Evolutionary conservation across 2,329 filamentous ascomycete genomes (phyloP), one percentile per base, ranked within the genome.

Genomic region (Raffaelea ambrosiae): DNA sequence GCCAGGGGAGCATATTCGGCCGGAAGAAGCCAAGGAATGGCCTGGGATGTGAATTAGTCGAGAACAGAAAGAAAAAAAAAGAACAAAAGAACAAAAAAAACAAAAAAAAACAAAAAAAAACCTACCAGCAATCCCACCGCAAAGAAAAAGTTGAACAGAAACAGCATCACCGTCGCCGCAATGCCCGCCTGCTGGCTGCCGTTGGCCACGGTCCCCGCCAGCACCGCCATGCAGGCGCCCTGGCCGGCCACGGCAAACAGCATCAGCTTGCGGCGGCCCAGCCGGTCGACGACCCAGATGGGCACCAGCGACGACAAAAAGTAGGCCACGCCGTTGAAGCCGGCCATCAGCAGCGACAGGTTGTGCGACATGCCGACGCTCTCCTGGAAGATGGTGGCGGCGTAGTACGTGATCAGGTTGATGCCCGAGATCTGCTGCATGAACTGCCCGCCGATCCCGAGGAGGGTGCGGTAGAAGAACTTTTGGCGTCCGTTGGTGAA

Each of bases 181-280:
- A 86, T 85, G 62, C 86, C 82, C 56, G 77, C 84, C 3, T 21
- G 23, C 14, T 40, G 7, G 33, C 39, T 44, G 40, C 48, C 48
- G 20, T 45, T 43, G 21, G 43, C 31, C 5, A 52, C 62, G 19
- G 66, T 61, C 22, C 64, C 55, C 16, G 64, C 59, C 0, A 83
- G 81, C 48, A 83, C 75, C 50, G 86, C 67, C 81, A 87, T 87
- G 67, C 81, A 86, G 10, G 77, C 53, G 3, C 74, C 79, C 76
- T 86, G 86, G 29, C 83, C 83, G 33, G 81, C 64, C 31, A 74
- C 81, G 56, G 83, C 83, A 36, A 81, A 69, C 48, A 86, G 81
- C 57, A 87, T 73, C 48, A 87, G 68, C 67, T 82, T 81, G 55
- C 83, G 82, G 46, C 83, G 75, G 35, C 83, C 84, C 54, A 83